These are phyloP conservation scores for Neonectria ditissima DNA, from an alignment of 2,329 filamentous ascomycete genomes.

Conservation along the genomic window DNA sequence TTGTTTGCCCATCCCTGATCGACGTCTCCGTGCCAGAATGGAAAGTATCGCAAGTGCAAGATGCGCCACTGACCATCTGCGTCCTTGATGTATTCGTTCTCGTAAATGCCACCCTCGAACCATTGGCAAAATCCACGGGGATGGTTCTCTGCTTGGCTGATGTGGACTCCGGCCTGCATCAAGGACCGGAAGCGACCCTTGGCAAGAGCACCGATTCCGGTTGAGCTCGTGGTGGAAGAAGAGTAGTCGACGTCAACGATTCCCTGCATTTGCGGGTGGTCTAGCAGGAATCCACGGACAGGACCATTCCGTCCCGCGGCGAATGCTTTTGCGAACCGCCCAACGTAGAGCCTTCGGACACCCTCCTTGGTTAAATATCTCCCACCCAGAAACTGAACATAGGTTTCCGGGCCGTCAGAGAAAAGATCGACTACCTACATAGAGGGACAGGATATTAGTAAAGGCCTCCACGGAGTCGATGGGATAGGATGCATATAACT, in stretches of 20 bases:
- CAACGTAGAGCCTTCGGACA: conserved; percentile 16
- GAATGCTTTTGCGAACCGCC: conserved; percentile 14
- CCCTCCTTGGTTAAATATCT: conserved; percentile 14
- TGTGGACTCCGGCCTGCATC: conserved; percentile 25
- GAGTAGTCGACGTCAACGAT: conserved; percentile 21
- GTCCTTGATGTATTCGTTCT: conserved; percentile 28
- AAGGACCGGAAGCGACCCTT: conserved; percentile 23
- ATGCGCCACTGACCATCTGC: conserved; percentile 19
- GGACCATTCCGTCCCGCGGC: conserved; percentile 14
- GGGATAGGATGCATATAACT: not conserved
- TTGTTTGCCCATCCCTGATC: conserved; percentile 24
- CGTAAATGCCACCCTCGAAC: conserved; percentile 28
- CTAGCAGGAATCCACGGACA: conserved; percentile 19
- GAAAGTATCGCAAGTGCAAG: conserved; percentile 21
- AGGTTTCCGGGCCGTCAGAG: conserved; percentile 14
- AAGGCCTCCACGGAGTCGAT: not conserved
- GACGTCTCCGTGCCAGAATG: conserved; percentile 27
- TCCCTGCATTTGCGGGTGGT: conserved; percentile 24
- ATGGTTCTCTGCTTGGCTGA: conserved; percentile 22
- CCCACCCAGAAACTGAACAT: conserved; percentile 20
- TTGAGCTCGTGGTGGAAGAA: not conserved
- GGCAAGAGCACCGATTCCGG: not conserved
- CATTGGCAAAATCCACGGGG: conserved; percentile 22
- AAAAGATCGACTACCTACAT: conserved; percentile 20
- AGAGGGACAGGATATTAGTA: not conserved